A percentile compares a stretch with the other conserved stretches of the same genome.
These are phyloP conservation scores for Debaryomyces robertsiae DNA, from an alignment of 1,139 yeast species.

Conservation along the genomic window DNA sequence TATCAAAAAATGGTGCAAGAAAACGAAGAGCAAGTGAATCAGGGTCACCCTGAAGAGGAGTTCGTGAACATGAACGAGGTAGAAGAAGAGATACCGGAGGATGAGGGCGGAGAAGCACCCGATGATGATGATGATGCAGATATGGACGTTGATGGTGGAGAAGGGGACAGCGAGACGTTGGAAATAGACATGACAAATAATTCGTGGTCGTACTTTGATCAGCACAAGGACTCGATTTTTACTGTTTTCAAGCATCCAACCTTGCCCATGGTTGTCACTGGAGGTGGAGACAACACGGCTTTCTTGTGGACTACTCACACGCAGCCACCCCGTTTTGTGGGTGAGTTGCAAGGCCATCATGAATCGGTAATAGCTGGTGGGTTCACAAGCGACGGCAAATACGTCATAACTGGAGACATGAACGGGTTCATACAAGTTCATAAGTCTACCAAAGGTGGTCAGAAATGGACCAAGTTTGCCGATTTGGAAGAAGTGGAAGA, in stretches of 20 bases:
- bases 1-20: constrained; percentile 7
- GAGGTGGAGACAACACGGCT: constrained; percentile 92
- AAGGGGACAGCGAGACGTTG: constrained; percentile 33
- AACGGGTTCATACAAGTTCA: constrained; percentile 80
- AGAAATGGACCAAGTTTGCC: constrained; percentile 73
- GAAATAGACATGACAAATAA: constrained; percentile 80
- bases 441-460: constrained; percentile 71
- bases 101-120: constrained; percentile 38
- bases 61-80: constrained; percentile 59
- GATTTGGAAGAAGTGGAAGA: constrained; percentile 86
- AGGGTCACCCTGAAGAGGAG: constrained; percentile 42
- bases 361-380: constrained; percentile 88
- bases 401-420: constrained; percentile 90
- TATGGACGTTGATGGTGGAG: constrained; percentile 31
- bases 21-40: constrained; percentile 12
- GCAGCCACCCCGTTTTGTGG: constrained; percentile 77
- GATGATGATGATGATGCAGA: constrained; percentile 36
- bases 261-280: constrained; percentile 72
- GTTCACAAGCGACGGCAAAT: constrained; percentile 81
- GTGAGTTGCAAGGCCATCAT: constrained; percentile 73
- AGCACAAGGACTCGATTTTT: constrained; percentile 83
- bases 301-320: constrained; percentile 91
- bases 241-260: constrained; percentile 77
- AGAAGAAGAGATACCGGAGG: constrained; percentile 56
- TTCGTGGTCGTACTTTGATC: constrained; percentile 86